These are phyloP conservation scores for Thalassiosira exigua DNA, from an alignment of 352 stramenopile species.

Conservation along the genomic window DNA sequence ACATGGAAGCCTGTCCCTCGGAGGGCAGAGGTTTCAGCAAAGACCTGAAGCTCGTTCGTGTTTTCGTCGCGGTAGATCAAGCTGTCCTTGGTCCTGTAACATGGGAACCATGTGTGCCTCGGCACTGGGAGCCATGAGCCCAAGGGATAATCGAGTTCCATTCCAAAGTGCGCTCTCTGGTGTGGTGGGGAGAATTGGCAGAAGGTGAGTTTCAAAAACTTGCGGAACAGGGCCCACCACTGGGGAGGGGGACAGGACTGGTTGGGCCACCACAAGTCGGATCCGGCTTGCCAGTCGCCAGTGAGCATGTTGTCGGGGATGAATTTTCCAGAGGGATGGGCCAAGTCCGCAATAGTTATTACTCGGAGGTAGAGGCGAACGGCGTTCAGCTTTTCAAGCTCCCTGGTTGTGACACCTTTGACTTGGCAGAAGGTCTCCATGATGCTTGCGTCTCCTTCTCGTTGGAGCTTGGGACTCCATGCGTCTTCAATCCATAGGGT, in stretches of 20 bases:
- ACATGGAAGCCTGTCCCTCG: no score
- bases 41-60: neutral
- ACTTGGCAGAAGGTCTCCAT: conserved; percentile 1
- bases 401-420: neutral
- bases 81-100: neutral
- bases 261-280: conserved; percentile 9
- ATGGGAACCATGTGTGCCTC: neutral
- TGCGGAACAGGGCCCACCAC: neutral
- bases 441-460: neutral
- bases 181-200: neutral
- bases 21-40: neutral
- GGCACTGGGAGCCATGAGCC: neutral
- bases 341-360: conserved; percentile 23
- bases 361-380: conserved; percentile 11
- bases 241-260: neutral
- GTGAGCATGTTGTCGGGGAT: conserved; percentile 4
- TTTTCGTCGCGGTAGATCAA: neutral
- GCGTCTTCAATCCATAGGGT: neutral
- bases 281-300: neutral
- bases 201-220: neutral
- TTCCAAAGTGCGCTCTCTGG: neutral
- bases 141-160: conserved; percentile 2
- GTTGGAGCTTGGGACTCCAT: neutral
- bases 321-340: neutral
- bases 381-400: conserved; percentile 5